phyloP scores from a whole-genome alignment of 2,329 filamentous ascomycete species.

The Leptographium radiaticola region DNA sequence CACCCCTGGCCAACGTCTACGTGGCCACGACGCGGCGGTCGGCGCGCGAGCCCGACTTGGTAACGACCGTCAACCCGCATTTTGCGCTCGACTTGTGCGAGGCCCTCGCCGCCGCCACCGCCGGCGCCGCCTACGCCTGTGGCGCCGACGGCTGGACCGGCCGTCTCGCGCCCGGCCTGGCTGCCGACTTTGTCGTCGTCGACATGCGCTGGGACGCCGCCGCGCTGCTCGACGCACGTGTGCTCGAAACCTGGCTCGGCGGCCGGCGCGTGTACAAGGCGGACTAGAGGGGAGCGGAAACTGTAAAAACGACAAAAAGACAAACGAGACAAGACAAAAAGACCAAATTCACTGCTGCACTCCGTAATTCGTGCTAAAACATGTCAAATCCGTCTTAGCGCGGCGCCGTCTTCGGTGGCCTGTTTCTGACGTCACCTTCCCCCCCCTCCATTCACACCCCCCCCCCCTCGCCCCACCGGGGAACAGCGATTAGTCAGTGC shows the following conservation, averaged over 20 bases:
- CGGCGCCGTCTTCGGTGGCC: background rate
- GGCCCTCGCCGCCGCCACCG: conserved; percentile 38
- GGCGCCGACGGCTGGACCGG: conserved; percentile 43
- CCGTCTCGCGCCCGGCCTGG: conserved; percentile 34
- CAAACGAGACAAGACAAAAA: too few relatives aligned
- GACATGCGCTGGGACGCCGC: conserved; percentile 36
- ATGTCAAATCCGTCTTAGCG: background rate
- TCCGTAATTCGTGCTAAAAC: background rate
- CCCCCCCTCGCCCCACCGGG: too few relatives aligned
- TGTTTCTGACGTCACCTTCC: background rate
- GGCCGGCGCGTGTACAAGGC: conserved; percentile 17
- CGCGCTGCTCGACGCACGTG: conserved; percentile 29
- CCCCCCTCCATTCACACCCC: background rate
- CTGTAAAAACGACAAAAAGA: too few relatives aligned
- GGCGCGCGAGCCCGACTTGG: conserved; percentile 31
- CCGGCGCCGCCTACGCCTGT: conserved; percentile 43
- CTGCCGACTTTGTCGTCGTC: conserved; percentile 45
- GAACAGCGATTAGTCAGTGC: too few relatives aligned
- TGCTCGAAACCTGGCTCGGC: conserved; percentile 40
- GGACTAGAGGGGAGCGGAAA: too few relatives aligned
- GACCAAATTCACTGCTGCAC: too few relatives aligned
- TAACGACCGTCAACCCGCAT: conserved; percentile 33
- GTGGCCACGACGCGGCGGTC: conserved; percentile 44
- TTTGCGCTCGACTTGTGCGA: conserved; percentile 40
- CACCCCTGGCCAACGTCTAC: conserved; percentile 42